A percentile compares a stretch with the other conserved stretches of the same genome.
Conservation (phyloP, 2,329 filamentous ascomycete species). For the Aspergillaceae sp. region DNA sequence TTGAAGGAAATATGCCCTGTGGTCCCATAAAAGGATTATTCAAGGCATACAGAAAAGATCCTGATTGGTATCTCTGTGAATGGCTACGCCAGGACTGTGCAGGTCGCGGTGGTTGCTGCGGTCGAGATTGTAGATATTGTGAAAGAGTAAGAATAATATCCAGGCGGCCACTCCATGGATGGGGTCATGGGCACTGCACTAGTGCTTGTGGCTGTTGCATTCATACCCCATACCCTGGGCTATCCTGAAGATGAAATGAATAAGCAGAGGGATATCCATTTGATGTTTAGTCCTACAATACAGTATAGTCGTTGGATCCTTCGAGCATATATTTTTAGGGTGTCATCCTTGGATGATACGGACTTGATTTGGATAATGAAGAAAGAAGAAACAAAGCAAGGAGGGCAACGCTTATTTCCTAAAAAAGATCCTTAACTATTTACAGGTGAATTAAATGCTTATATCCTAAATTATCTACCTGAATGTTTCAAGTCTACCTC, state of each 20-base stretch:
- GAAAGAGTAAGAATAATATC: neutral
- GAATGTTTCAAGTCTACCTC: too few species aligned
- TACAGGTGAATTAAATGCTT: too few species aligned
- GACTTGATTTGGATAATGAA: neutral
- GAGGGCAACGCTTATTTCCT: too few species aligned
- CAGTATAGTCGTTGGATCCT: neutral
- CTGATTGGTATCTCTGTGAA: neutral
- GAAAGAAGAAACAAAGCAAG: too few species aligned
- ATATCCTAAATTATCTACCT: too few species aligned
- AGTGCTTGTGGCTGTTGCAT: neutral
- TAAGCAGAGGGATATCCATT: neutral
- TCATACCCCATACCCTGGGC: too few species aligned
- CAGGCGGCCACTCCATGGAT: neutral
- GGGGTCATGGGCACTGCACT: neutral
- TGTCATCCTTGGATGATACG: neutral
- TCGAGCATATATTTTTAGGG: neutral
- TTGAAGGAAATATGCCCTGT: neutral
- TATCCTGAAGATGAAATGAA: neutral
- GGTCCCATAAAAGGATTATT: neutral
- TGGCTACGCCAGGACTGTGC: constrained; percentile 5
- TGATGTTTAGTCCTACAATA: neutral
- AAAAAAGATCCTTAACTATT: too few species aligned
- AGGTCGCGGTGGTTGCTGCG: constrained; percentile 5
- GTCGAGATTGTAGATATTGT: constrained; percentile 5
- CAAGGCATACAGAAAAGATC: neutral